Evolutionary conservation across 495 filamentous ascomycete genomes (phyloP).

Genomic region (Schizothecium vesticola): DNA sequence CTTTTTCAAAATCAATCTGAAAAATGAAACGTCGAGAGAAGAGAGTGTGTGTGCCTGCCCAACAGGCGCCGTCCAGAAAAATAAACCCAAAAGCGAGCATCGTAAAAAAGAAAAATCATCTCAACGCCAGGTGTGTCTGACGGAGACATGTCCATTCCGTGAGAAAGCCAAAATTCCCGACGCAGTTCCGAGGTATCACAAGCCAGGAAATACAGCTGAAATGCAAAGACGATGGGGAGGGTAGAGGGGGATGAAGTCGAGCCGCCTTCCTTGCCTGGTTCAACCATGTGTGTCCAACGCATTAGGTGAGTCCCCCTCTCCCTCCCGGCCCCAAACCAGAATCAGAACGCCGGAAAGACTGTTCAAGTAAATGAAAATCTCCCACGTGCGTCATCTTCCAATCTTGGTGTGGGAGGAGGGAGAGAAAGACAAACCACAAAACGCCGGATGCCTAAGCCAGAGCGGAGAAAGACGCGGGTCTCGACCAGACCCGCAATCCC

Average conservation of each 20-base stretch:
- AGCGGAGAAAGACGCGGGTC: conserved; percentile 17
- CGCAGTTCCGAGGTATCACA: conserved; percentile 17
- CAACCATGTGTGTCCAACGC: conserved; percentile 29
- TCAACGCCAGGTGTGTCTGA: conserved; percentile 18
- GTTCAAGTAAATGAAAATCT: conserved; percentile 29
- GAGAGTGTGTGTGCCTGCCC: conserved; percentile 1
- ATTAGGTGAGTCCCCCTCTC: conserved; percentile 33
- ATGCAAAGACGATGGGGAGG: conserved; percentile 18
- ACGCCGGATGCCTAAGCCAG: conserved; percentile 25
- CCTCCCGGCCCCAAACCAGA: conserved; percentile 27
- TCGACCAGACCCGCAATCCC: conserved; percentile 10
- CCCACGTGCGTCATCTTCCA: conserved; percentile 43
- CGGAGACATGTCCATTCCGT: conserved; percentile 13
- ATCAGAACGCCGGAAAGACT: conserved; percentile 36
- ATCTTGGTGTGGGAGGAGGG: conserved; percentile 41
- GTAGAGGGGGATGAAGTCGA: conserved; percentile 20
- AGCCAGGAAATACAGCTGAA: conserved; percentile 18
- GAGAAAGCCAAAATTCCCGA: conserved; percentile 27
- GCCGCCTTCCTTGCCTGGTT: conserved; percentile 16
- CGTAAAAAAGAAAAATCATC: conserved; percentile 8
- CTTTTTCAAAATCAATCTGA: conserved; percentile 6
- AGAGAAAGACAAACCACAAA: conserved; percentile 28
- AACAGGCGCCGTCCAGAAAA: conserved; percentile 8
- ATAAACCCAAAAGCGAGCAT: background rate
- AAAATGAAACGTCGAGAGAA: background rate